Evolutionary conservation across 495 filamentous ascomycete genomes (phyloP).

Genomic region (Hypoxylon fragiforme): DNA sequence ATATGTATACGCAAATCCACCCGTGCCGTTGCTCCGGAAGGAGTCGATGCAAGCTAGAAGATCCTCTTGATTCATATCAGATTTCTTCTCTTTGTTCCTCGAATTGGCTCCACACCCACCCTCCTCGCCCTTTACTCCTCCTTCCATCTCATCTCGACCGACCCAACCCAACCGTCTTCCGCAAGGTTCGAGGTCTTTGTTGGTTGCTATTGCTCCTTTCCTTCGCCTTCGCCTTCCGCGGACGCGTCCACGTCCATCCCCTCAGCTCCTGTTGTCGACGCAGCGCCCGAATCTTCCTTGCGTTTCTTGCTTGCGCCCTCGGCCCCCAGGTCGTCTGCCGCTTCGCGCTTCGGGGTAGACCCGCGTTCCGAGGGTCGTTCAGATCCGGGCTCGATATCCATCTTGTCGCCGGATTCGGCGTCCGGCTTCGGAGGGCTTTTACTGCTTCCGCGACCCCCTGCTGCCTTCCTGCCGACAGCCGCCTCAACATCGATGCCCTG

Average conservation of each 20-base stretch:
- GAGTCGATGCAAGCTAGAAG: no score
- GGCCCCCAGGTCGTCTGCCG: conserved; percentile 45
- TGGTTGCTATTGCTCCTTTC: no score
- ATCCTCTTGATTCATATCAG: no score
- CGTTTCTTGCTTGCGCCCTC: conserved; percentile 40
- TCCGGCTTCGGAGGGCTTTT: neutral
- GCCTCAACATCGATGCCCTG: conserved; percentile 58
- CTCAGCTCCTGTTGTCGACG: neutral
- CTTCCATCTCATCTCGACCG: no score
- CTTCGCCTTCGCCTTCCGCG: conserved; percentile 23
- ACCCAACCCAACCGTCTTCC: no score
- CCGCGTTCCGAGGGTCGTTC: neutral
- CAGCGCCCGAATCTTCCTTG: conserved; percentile 37
- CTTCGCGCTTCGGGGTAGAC: conserved; percentile 50
- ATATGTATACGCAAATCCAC: no score
- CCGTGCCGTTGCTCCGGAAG: no score
- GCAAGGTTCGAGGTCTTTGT: no score
- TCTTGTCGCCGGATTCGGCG: conserved; percentile 2
- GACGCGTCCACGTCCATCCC: conserved; percentile 19
- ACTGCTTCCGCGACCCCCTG: conserved; percentile 7
- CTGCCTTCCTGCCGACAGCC: conserved; percentile 52
- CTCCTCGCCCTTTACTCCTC: no score
- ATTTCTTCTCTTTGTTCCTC: no score
- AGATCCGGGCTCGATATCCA: conserved; percentile 5
- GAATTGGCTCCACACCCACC: no score